Conservation (phyloP, 2,329 filamentous ascomycete species). For the Ilyonectria robusta region DNA sequence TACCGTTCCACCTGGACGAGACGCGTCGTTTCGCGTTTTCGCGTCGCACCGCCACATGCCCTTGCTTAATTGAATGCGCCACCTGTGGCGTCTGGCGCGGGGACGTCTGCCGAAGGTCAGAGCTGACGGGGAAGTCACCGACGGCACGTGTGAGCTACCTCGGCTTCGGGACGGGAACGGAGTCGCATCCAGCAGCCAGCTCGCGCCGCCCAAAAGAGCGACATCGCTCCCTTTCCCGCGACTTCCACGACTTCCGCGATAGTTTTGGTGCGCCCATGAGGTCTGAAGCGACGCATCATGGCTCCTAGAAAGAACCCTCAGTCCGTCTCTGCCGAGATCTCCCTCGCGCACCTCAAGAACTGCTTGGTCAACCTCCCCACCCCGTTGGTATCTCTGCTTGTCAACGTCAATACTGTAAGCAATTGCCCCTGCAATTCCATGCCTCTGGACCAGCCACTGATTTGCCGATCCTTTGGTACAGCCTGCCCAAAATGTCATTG, state of each 20-base stretch:
- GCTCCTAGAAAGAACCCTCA: constrained; percentile 68
- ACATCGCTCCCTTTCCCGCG: constrained; percentile 16
- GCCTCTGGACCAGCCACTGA: constrained; percentile 26
- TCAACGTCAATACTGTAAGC: constrained; percentile 90
- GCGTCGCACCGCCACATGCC: constrained; percentile 46
- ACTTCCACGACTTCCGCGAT: constrained; percentile 4
- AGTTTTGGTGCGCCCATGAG: constrained; percentile 20
- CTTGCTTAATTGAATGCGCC: constrained; percentile 47
- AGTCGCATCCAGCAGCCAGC: constrained; percentile 30
- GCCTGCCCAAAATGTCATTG: constrained; percentile 95
- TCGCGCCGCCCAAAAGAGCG: constrained; percentile 27
- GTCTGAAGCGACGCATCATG: constrained; percentile 52
- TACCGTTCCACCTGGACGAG: not conserved
- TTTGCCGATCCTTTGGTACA: constrained; percentile 53
- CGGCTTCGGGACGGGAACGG: constrained; percentile 48
- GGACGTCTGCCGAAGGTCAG: constrained; percentile 25
- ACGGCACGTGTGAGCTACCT: constrained; percentile 55
- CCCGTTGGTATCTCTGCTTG: constrained; percentile 85
- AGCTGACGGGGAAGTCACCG: constrained; percentile 45
- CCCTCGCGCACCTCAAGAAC: constrained; percentile 89
- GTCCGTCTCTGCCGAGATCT: constrained; percentile 84
- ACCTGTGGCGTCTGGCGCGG: constrained; percentile 28
- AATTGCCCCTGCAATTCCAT: constrained; percentile 13
- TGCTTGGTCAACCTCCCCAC: constrained; percentile 94
- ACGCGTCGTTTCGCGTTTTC: constrained; percentile 56